Conservation (phyloP, 2,329 filamentous ascomycete genomes). For the Corynespora cassiicola region DNA sequence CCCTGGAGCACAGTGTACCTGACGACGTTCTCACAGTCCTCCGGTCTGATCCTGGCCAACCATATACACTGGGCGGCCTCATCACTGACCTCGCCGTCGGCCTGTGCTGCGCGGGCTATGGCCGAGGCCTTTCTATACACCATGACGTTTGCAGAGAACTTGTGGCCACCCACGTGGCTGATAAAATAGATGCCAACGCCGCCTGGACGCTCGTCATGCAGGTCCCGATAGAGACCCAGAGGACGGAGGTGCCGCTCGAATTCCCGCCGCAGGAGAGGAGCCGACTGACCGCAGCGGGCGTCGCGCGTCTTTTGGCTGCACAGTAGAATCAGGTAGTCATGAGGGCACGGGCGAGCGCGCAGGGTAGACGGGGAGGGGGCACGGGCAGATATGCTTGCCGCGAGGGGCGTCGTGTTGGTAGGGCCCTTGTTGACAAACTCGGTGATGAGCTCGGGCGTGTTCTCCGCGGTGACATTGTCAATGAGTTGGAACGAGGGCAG, state of each 20-base stretch:
- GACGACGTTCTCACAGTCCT: slow-evolving; percentile 93
- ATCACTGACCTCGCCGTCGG: slow-evolving; percentile 29
- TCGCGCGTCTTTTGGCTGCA: slow-evolving; percentile 96
- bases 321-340: slow-evolving; percentile 86
- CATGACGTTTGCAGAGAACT: slow-evolving; percentile 94
- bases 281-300: slow-evolving; percentile 91
- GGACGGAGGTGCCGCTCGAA: slow-evolving; percentile 88
- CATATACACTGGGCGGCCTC: slow-evolving; percentile 87
- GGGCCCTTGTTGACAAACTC: slow-evolving; percentile 74
- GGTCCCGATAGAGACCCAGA: slow-evolving; percentile 82
- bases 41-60: slow-evolving; percentile 82
- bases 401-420: slow-evolving; percentile 73
- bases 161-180: slow-evolving; percentile 94
- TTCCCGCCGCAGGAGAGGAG: slow-evolving; percentile 85
- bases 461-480: slow-evolving; percentile 80
- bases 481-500: slow-evolving; percentile 85
- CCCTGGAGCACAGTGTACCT: slow-evolving; percentile 89
- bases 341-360: slow-evolving; percentile 72
- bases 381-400: slow-evolving; percentile 22
- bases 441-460: slow-evolving; percentile 74
- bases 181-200: slow-evolving; percentile 97
- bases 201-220: slow-evolving; percentile 86
- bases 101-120: slow-evolving; percentile 20
- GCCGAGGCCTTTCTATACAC: slow-evolving; percentile 72
- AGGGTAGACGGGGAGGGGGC: slow-evolving; percentile 48